A percentile compares a stretch with the other conserved stretches of the same genome.
These are phyloP conservation scores for Hortaea werneckii DNA, from an alignment of 2,329 filamentous ascomycete genomes.

Conservation along the genomic window DNA sequence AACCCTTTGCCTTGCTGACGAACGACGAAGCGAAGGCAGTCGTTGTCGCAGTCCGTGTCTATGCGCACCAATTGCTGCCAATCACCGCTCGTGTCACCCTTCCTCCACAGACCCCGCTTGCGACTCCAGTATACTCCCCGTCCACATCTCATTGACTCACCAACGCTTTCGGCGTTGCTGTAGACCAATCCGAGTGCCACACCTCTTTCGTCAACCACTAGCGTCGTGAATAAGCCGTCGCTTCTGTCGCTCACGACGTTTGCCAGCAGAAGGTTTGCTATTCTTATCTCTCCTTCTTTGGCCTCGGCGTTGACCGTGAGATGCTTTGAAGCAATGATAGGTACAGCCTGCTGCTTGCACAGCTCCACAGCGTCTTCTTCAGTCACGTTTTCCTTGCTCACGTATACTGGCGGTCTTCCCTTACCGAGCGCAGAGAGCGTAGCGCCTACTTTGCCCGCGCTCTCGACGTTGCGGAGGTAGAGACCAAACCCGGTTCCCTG, in stretches of 20 bases:
- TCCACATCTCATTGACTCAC: conserved; percentile 72
- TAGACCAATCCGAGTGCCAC: conserved; percentile 83
- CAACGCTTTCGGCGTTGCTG: conserved; percentile 82
- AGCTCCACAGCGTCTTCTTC: conserved; percentile 33
- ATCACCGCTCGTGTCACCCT: conserved; percentile 89
- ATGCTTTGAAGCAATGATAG: conserved; percentile 60
- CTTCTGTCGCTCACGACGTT: conserved; percentile 71
- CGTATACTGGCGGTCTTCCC: conserved; percentile 40
- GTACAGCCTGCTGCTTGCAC: conserved; percentile 44
- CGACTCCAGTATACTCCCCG: conserved; percentile 90
- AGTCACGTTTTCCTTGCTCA: conserved; percentile 35
- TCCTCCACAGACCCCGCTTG: conserved; percentile 92
- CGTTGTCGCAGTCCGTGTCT: conserved; percentile 83
- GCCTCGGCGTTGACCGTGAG: conserved; percentile 57
- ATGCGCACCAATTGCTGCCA: conserved; percentile 80
- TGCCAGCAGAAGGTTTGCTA: conserved; percentile 60
- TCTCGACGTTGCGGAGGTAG: conserved; percentile 30
- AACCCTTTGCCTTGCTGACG: conserved; percentile 80
- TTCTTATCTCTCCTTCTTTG: conserved; percentile 51
- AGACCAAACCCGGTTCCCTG: conserved; percentile 36
- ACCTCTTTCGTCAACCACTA: conserved; percentile 82
- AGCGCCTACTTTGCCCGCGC: conserved; percentile 33
- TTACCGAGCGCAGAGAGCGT: conserved; percentile 42
- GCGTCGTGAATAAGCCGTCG: conserved; percentile 77
- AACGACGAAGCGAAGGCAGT: conserved; percentile 83